Conservation (phyloP, 257 asterid genomes). For the Ocimum tenuiflorum region DNA sequence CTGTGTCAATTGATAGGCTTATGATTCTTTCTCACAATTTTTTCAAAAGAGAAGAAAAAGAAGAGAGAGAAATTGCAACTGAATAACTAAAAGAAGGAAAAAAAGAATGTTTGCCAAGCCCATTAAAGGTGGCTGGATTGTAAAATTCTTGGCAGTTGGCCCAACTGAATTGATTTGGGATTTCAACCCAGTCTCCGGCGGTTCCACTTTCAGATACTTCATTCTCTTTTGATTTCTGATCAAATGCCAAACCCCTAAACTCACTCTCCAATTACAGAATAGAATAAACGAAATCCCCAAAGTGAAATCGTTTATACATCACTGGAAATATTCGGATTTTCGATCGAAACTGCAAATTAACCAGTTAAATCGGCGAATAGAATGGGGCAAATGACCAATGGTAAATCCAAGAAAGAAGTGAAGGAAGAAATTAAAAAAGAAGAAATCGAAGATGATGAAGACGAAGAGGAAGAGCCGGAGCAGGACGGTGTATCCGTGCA, state of each 20-base stretch:
- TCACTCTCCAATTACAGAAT: not conserved
- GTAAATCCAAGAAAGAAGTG: constrained; percentile 37
- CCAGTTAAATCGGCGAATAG: not conserved
- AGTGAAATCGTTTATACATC: not conserved
- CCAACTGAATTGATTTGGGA: not conserved
- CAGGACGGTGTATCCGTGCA: constrained; percentile 87
- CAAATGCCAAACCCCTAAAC: constrained; percentile 21
- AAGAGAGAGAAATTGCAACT: no score
- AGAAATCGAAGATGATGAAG: constrained; percentile 27
- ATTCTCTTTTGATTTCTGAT: not conserved
- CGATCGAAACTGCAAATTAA: not conserved
- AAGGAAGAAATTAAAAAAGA: constrained; percentile 36
- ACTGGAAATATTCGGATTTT: constrained; percentile 10
- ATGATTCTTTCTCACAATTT: no score
- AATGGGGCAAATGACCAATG: constrained; percentile 49
- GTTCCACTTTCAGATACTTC: no score
- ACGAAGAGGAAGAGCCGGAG: constrained; percentile 41
- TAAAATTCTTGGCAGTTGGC: not conserved
- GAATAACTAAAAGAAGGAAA: no score
- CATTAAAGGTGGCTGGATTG: not conserved
- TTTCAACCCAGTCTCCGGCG: not conserved
- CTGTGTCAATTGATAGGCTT: no score
- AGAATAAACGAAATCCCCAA: not conserved
- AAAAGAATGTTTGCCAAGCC: no score
- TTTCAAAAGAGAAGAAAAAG: no score